Evolutionary conservation across 805 yeast species (phyloP), one percentile per base, ranked within the genome.

Genomic region (Kluyveromyces wickerhamii): DNA sequence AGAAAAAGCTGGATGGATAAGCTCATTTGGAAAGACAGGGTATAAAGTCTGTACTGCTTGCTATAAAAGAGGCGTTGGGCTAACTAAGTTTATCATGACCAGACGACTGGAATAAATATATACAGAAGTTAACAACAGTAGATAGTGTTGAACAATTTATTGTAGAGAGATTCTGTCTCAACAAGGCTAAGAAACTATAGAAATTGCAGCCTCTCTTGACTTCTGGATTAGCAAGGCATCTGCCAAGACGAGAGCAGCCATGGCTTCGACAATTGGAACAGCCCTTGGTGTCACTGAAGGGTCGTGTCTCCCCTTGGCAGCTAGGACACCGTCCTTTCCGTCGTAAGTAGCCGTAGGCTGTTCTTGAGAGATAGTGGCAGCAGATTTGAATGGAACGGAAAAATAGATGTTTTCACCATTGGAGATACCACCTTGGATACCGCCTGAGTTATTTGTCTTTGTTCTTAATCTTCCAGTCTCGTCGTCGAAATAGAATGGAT

Each of bases 281-380:
- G 98, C 98, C 61, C 98, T 78, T 46, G 98, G 98, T 14, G 94
- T 94, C 36, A 92, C 98, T 52, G 88, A 85, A 21, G 98, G 98
- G 59, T 92, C 98, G 54, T 92, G 98, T 71, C 98, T 83, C 37
- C 98, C 98, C 59, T 89, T 79, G 22, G 98, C 96, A 35, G 92
- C 95, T 40, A 92, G 69, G 7, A 79, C 75, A 54, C 98, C 98
- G 33, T 66, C 76, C 47, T 72, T 71, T 51, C 98, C 98, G 17
- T 83, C 88, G 64, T 88, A 92, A 31, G 92, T 74, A 18, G 86
- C 74, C 12, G 98, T 92, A 27, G 69, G 63, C 67, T 92, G 98
- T 52, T 82, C 92, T 67, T 88, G 94, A 34, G 92, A 77, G 48
- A 92, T 92, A 27, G 98, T 92, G 33, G 98, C 98, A 12, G 95